Conservation (phyloP, 129 eudicot species). For the Helianthus tuberosus region DNA sequence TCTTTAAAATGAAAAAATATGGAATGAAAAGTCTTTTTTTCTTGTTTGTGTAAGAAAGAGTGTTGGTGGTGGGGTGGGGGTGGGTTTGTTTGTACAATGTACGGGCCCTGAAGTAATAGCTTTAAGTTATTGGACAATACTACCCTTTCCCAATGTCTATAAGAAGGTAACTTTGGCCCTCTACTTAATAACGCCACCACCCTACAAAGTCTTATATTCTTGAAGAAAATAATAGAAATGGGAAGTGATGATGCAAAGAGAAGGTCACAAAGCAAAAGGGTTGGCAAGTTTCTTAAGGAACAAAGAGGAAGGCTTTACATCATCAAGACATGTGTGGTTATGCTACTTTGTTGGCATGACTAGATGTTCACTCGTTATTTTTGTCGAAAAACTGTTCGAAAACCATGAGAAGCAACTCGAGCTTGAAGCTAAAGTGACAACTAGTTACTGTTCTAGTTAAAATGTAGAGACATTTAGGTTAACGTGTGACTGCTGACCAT, state of each 20-base stretch:
- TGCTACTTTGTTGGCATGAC: slow-evolving; percentile 58
- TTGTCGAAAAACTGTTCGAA: neutral
- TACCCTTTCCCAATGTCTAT: slow-evolving; percentile 36
- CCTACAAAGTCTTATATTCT: slow-evolving; percentile 7
- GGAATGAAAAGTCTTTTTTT: neutral
- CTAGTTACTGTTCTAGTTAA: slow-evolving; percentile 12
- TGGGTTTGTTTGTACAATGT: slow-evolving; percentile 7
- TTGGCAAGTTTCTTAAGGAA: slow-evolving; percentile 50
- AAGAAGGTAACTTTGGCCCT: slow-evolving; percentile 26
- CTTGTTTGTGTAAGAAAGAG: neutral
- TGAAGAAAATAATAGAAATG: slow-evolving; percentile 17
- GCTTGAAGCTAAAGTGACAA: slow-evolving; percentile 9
- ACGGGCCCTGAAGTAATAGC: neutral
- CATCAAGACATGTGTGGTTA: slow-evolving; percentile 53
- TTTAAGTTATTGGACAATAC: slow-evolving; percentile 26
- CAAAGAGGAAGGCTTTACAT: slow-evolving; percentile 57
- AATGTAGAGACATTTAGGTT: slow-evolving; percentile 19
- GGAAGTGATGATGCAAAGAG: slow-evolving; percentile 36
- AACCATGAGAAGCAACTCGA: neutral
- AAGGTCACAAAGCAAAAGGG: slow-evolving; percentile 41
- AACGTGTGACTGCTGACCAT: slow-evolving; percentile 26
- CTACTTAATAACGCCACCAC: slow-evolving; percentile 13
- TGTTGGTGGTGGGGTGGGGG: neutral
- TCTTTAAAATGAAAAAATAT: too few relatives aligned
- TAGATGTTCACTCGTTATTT: slow-evolving; percentile 17